A percentile compares a stretch with the other conserved stretches of the same genome.
Evolutionary conservation across 345 rosid species (phyloP).

Genomic region (Syzygium oleosum): DNA sequence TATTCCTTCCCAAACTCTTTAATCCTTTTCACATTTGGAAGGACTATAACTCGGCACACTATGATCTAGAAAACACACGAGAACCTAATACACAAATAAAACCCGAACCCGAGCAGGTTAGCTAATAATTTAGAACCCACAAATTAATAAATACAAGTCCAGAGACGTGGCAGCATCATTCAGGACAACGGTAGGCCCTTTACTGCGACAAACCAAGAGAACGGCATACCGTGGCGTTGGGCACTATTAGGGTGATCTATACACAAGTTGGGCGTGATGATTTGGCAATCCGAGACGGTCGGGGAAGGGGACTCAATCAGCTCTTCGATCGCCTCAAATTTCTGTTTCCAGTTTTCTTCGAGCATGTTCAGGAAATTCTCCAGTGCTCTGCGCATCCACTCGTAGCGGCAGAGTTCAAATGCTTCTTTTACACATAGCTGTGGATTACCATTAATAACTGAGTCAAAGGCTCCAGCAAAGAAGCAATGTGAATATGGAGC

Average conservation of each 20-base stretch:
- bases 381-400: conserved; percentile 78
- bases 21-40: conserved; percentile 2
- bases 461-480: neutral
- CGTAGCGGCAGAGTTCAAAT: conserved; percentile 57
- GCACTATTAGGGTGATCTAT: conserved; percentile 3
- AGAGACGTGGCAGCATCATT: neutral
- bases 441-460: neutral
- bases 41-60: neutral
- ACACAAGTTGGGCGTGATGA: conserved; percentile 15
- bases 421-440: conserved; percentile 58
- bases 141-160: neutral
- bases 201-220: conserved; percentile 21
- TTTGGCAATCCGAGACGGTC: conserved; percentile 13
- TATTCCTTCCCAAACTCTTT: neutral
- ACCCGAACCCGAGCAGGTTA: neutral
- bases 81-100: neutral
- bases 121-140: neutral
- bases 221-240: conserved; percentile 8
- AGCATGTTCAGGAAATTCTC: conserved; percentile 32
- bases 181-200: conserved; percentile 20
- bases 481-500: neutral
- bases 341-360: neutral
- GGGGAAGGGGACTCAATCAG: conserved; percentile 10
- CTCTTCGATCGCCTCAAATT: conserved; percentile 15
- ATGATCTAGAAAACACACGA: conserved; percentile 3